Evolutionary conservation across 2,329 filamentous ascomycete species (phyloP).

Genomic region (Colletotrichum destructivum): DNA sequence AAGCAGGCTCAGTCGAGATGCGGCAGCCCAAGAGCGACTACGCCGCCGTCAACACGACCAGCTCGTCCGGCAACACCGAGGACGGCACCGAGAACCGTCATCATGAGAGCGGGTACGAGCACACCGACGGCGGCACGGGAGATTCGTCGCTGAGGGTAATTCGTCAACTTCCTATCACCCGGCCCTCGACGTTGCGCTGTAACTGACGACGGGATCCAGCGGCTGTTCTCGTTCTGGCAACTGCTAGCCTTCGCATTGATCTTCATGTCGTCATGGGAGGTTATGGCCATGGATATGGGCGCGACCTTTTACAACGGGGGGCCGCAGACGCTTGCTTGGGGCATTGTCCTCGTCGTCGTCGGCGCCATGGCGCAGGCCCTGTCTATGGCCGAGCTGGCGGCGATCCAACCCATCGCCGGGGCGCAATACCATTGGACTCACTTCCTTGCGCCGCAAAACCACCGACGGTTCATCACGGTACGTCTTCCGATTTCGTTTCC

Average conservation of each 20-base stretch:
- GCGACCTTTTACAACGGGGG: conserved; percentile 38
- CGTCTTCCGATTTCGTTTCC: background rate
- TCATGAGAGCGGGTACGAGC: background rate
- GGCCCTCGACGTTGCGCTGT: background rate
- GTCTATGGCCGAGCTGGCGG: conserved; percentile 45
- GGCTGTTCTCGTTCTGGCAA: conserved; percentile 38
- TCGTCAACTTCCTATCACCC: background rate
- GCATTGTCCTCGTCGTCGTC: conserved; percentile 35
- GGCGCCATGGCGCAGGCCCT: conserved; percentile 38
- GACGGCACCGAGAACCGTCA: conserved; percentile 1
- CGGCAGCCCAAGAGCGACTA: conserved; percentile 23
- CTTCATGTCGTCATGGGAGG: conserved; percentile 41
- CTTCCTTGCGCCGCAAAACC: conserved; percentile 36
- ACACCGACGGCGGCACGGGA: conserved; percentile 18
- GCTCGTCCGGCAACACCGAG: conserved; percentile 30
- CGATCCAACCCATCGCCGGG: conserved; percentile 46
- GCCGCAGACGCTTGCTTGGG: conserved; percentile 38
- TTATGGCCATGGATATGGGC: conserved; percentile 42
- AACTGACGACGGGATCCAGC: conserved; percentile 11
- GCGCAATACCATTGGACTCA: conserved; percentile 46
- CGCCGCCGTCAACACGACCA: conserved; percentile 31
- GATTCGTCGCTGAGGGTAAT: conserved; percentile 25
- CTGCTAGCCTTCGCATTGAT: conserved; percentile 35
- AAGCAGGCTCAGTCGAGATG: conserved; percentile 16
- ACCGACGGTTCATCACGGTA: conserved; percentile 38